Evolutionary conservation across 306 rosid species (phyloP).

Genomic region (Biancaea sappan): DNA sequence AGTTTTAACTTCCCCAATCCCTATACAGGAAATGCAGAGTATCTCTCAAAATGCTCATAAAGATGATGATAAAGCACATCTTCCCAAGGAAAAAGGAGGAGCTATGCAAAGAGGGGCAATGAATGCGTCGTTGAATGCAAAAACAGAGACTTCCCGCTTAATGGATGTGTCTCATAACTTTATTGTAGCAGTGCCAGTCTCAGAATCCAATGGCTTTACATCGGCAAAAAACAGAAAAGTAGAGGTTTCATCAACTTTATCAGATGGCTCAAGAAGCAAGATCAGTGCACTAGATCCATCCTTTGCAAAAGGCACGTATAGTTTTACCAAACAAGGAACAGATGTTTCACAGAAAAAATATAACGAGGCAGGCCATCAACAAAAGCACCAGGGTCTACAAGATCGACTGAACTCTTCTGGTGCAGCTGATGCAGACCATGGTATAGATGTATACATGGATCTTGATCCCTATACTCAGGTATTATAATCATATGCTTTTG

Average conservation of each 20-base stretch:
- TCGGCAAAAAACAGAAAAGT: conserved; percentile 69
- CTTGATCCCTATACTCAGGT: conserved; percentile 46
- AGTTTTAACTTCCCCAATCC: conserved; percentile 5
- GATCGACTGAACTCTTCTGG: conserved; percentile 49
- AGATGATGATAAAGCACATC: conserved; percentile 37
- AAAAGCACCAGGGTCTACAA: conserved; percentile 36
- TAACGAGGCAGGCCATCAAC: conserved; percentile 13
- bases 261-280: conserved; percentile 82
- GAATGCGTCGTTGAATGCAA: conserved; percentile 54
- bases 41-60: conserved; percentile 38
- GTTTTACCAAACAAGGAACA: conserved; percentile 39
- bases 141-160: conserved; percentile 51
- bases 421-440: conserved; percentile 42
- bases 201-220: conserved; percentile 77
- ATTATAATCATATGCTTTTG: conserved; percentile 16
- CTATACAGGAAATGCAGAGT: conserved; percentile 58
- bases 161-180: conserved; percentile 37
- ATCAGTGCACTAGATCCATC: conserved; percentile 79
- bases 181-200: conserved; percentile 46
- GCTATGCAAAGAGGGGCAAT: conserved; percentile 42
- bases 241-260: conserved; percentile 58
- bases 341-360: conserved; percentile 37
- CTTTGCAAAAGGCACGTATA: conserved; percentile 61
- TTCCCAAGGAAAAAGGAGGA: conserved; percentile 47
- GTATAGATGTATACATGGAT: conserved; percentile 38